Base-by-base conservation (phyloP, 78 protist species). In the Dictyostelium capitatum region DNA sequence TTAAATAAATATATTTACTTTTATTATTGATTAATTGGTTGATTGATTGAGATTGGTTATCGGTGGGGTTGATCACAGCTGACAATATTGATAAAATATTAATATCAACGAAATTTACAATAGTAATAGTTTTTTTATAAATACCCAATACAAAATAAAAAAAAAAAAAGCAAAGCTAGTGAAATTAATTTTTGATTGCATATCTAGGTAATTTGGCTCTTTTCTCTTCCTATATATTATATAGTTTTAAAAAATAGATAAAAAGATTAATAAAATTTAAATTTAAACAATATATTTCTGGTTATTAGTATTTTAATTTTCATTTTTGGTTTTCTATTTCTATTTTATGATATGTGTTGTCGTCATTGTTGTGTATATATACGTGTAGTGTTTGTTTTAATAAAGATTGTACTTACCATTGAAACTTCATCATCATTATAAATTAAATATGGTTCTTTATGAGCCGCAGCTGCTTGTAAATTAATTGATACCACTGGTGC, bases 381-480 rank as follows among this genome's bases (percentile, higher is more conserved):
- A 80, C 56, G 20, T 48, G n/a, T 20, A 30, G n/a, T n/a, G n/a
- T n/a, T n/a, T 23, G 67, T 82, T 4, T 59, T 7, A 7, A 54
- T n/a, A n/a, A 80, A 12, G n/a, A 11, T 25, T 70, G 57, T 77
- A 59, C 94, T 51, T 89, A 89, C 94, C 94, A 89, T 89, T 73
- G 94, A 89, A 12, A 64, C 50, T 17, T 23, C 12, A 46, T 89
- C 94, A 19, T 89, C 94, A 11, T 28, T 41, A n/a, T 89, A 89
- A 17, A 89, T 69, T 54, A 89, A 47, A 47, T 72, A 51, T 30
- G 82, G 64, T 41, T 75, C 94, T 30, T 62, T 72, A 1, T n/a
- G 15, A 12, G 64, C 4, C 50, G 73, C 59, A 0, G 54, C 46
- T 67, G 19, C 59, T 70, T 48, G 74, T 75, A 6, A 65, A 20